Evolutionary conservation across 2,329 filamentous ascomycete genomes (phyloP).

Genomic region (Claviceps quebecensis): DNA sequence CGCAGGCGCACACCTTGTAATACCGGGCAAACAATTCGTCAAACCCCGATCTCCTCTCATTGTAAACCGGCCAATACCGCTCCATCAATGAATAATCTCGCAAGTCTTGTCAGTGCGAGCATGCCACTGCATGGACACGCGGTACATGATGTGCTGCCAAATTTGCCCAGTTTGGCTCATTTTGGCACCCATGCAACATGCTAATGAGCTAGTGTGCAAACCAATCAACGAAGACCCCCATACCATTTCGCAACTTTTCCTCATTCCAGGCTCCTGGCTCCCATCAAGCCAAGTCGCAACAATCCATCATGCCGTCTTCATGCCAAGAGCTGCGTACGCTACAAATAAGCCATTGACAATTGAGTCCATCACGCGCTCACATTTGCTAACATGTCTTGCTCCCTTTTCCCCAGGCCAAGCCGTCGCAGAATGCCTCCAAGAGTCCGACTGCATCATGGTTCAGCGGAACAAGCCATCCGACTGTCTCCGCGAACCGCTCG

Average conservation of each 20-base stretch:
- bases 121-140: no score
- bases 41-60: no score
- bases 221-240: not conserved
- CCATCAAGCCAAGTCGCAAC: not conserved
- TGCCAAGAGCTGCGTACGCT: conserved; percentile 89
- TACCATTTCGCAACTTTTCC: not conserved
- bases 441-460: conserved; percentile 92
- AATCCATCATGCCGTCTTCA: conserved; percentile 64
- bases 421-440: conserved; percentile 85
- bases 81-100: no score
- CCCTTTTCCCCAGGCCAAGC: conserved; percentile 53
- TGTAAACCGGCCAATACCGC: no score
- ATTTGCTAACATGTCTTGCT: not conserved
- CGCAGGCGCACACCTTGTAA: no score
- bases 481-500: conserved; percentile 71
- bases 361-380: not conserved
- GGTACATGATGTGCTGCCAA: no score
- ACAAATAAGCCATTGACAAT: not conserved
- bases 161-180: no score
- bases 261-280: not conserved
- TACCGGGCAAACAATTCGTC: no score
- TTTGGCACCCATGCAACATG: no score
- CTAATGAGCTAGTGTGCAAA: not conserved
- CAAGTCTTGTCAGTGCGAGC: no score
- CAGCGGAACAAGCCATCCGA: conserved; percentile 75